A percentile compares a stretch with the other conserved stretches of the same genome.
phyloP scores from a whole-genome alignment of 495 filamentous ascomycete genomes.

The Peziza echinospora region DNA sequence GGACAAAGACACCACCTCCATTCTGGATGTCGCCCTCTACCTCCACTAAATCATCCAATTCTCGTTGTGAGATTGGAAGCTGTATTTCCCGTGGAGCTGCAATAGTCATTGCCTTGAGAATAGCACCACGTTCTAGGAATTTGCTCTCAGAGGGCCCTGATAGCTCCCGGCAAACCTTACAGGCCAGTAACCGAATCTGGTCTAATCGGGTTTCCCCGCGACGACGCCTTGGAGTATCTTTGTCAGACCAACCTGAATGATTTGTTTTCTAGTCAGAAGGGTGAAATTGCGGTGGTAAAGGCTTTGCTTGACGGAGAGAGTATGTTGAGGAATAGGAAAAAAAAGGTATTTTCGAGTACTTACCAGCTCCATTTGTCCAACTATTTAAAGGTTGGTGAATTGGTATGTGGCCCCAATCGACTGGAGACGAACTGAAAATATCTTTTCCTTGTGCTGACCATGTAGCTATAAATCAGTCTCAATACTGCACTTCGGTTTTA shows the following conservation, averaged over 20 bases:
- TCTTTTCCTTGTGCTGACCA: conserved; percentile 5
- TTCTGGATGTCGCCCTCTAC: conserved; percentile 73
- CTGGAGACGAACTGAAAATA: not conserved
- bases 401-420: not conserved
- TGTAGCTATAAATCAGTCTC: no score
- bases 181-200: conserved; percentile 12
- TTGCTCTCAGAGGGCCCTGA: conserved; percentile 22
- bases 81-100: conserved; percentile 34
- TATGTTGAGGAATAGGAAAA: no score
- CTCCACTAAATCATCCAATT: conserved; percentile 36
- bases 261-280: conserved; percentile 4
- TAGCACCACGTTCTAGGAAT: conserved; percentile 43
- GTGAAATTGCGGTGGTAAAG: not conserved
- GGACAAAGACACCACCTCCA: conserved; percentile 58
- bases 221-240: conserved; percentile 15
- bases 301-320: no score
- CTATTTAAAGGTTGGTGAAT: conserved; percentile 10
- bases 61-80: not conserved
- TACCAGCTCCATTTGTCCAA: conserved; percentile 19
- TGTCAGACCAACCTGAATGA: conserved; percentile 18
- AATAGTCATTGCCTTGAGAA: conserved; percentile 45
- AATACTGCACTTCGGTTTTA: no score
- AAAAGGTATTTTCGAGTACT: no score
- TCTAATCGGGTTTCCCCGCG: conserved; percentile 12
- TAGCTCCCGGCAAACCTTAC: conserved; percentile 14